phyloP scores from a whole-genome alignment of 1,139 yeast genomes.

The Debaryomyces fabryi region DNA sequence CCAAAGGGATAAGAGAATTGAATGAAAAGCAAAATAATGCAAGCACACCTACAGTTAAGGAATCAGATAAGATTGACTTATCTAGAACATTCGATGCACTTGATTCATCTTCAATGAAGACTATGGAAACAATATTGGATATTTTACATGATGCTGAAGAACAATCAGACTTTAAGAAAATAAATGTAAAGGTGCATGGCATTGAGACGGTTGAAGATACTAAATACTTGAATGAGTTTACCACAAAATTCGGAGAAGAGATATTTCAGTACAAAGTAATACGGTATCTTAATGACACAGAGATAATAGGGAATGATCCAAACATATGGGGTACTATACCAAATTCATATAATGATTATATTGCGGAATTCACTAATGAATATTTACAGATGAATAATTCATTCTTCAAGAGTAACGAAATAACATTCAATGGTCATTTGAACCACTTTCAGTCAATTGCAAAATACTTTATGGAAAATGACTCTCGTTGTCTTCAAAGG shows the following conservation, averaged over 20 bases:
- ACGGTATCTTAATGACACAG: constrained; percentile 18
- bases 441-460: constrained; percentile 13
- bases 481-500: constrained; percentile 13
- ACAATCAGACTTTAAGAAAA: constrained; percentile 5
- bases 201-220: constrained; percentile 6
- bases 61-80: constrained; percentile 8
- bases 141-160: constrained; percentile 16
- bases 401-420: constrained; percentile 13
- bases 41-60: neutral
- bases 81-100: constrained; percentile 15
- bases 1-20: neutral
- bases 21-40: neutral
- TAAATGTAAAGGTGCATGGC: neutral
- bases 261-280: constrained; percentile 20
- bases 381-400: constrained; percentile 12
- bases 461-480: constrained; percentile 16
- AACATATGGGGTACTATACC: constrained; percentile 13
- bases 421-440: constrained; percentile 12
- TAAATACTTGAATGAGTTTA: constrained; percentile 9
- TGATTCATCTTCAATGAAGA: constrained; percentile 17
- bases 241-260: constrained; percentile 18
- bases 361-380: constrained; percentile 3
- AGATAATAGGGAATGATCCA: constrained; percentile 15
- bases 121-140: constrained; percentile 21
- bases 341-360: constrained; percentile 1